Percentiles rank a stretch among this genome's conserved stretches.
Evolutionary conservation across 2,329 filamentous ascomycete genomes (phyloP).

Genomic region (Pleoardoris graminearum): DNA sequence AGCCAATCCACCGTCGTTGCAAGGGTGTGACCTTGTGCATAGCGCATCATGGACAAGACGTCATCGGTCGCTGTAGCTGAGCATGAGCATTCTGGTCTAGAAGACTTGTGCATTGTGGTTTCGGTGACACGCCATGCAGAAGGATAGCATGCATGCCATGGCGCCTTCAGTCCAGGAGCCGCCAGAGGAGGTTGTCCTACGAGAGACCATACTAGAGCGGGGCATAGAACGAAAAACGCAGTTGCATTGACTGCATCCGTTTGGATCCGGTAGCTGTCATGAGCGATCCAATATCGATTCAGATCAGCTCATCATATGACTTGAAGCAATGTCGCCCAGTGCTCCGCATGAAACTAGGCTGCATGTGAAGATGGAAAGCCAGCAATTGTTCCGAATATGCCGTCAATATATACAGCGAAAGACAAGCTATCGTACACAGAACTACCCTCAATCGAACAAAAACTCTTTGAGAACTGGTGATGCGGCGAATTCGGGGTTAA

Average conservation of each 20-base stretch:
- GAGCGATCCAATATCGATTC: no score
- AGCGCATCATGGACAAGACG: neutral
- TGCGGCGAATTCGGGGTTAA: conserved; percentile 92
- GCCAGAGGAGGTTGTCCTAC: no score
- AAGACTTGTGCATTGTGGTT: no score
- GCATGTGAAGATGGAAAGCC: neutral
- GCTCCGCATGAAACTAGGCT: neutral
- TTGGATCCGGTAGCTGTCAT: no score
- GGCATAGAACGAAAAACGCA: no score
- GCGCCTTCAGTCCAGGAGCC: no score
- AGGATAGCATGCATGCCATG: no score
- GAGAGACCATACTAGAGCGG: no score
- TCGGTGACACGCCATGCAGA: no score
- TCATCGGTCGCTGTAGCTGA: neutral
- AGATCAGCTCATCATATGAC: no score
- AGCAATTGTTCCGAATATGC: neutral
- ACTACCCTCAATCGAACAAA: conserved; percentile 61
- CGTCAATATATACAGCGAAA: neutral
- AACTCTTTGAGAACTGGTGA: conserved; percentile 93
- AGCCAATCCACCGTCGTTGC: conserved; percentile 8
- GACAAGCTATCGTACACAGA: neutral
- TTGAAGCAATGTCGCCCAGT: neutral
- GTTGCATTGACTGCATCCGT: no score
- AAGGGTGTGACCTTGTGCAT: neutral
- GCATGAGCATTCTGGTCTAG: neutral